phyloP scores from a whole-genome alignment of 1,284 basidiomycete species.

The Ustilago vetiveriae region DNA sequence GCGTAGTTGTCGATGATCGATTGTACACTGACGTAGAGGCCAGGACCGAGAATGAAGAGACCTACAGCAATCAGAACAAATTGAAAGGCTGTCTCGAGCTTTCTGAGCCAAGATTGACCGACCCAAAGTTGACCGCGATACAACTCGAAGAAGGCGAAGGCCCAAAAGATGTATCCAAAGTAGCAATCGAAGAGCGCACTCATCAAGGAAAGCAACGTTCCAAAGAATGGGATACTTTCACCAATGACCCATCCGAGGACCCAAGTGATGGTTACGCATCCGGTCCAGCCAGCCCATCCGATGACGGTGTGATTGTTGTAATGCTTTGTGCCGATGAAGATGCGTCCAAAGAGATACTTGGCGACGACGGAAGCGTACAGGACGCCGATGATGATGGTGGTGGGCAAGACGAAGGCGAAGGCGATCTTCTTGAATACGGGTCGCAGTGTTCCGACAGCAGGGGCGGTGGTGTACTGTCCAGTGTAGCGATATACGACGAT shows the following conservation, averaged over 20 bases:
- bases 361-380: conserved; percentile 64
- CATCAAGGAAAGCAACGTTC: conserved; percentile 69
- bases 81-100: conserved; percentile 63
- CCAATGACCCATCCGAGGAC: conserved; percentile 74
- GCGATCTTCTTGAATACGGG: conserved; percentile 58
- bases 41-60: conserved; percentile 70
- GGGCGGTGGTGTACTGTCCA: conserved; percentile 63
- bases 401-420: conserved; percentile 65
- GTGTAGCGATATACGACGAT: conserved; percentile 74
- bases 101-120: conserved; percentile 41
- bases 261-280: conserved; percentile 73
- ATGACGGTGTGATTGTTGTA: conserved; percentile 71
- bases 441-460: conserved; percentile 55
- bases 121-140: conserved; percentile 66
- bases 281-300: conserved; percentile 74
- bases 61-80: conserved; percentile 68
- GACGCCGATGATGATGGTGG: conserved; percentile 66
- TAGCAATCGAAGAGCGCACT: conserved; percentile 66
- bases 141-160: conserved; percentile 69
- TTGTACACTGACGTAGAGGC: conserved; percentile 68
- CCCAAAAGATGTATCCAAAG: conserved; percentile 70
- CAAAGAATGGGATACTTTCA: conserved; percentile 70
- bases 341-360: conserved; percentile 62
- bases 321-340: conserved; percentile 62
- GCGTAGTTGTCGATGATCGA: conserved; percentile 70